Base-by-base conservation (phyloP, 1,284 basidiomycete species). In the Limonomyces culmigenus region DNA sequence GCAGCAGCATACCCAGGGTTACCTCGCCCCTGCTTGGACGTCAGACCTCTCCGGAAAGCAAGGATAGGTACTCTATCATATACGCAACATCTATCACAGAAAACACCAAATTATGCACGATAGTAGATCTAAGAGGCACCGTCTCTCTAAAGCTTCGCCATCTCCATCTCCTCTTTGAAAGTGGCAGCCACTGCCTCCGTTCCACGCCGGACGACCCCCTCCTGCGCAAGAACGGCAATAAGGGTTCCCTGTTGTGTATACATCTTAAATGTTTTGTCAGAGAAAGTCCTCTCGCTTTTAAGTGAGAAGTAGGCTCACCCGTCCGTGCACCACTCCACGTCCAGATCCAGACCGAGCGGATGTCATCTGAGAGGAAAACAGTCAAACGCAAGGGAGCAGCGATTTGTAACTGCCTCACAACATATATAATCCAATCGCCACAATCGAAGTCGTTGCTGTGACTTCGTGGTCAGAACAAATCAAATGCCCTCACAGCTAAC, bases 201-300 rank as follows among this genome's bases (percentile, higher is more conserved):
- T n/a, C n/a, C n/a, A n/a, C n/a, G n/a, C n/a, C 79, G 66, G 12
- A 80, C 56, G 2, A 81, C 81, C 3, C 88, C 87, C 59, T 92
- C 88, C 52, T 93, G 88, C 15, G 72, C 70, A 21, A 74, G 77
- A 6, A 81, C 69, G 10, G 87, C 88, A 13, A 89, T 62, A 15
- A 92, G 59, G 8, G 54, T 66, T 3, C 88, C 87, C 16, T 62
- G 55, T 23, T 65, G 65, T 4, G 79, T 74, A 50, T 85, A 91
- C 45, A 91, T 56, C 81, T 85, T 38, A n/a, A 29, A 29, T 19
- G 27, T 3, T 34, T 21, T 6, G 19, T 23, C 29, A 39, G 33
- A 18, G 25, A 13, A 17, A 13, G 16, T 6, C 15, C 6, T 6
- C 6, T 32, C 11, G 16, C 30, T 17, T 10, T 16, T 10, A 17